Evolutionary conservation across 2,329 filamentous ascomycete species (phyloP).

Genomic region (Nakataea oryzae): DNA sequence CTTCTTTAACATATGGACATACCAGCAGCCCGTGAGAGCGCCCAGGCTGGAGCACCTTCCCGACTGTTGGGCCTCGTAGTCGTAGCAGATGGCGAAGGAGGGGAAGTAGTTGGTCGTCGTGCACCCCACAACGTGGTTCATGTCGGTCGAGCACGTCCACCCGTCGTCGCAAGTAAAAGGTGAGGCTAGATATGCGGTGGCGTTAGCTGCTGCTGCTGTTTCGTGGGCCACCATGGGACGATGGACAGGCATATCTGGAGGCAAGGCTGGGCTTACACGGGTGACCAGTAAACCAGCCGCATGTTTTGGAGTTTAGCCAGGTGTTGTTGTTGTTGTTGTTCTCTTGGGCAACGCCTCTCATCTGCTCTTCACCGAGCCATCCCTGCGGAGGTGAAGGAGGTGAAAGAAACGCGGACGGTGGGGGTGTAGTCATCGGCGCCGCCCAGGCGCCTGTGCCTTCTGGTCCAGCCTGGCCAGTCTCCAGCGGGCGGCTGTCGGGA

Average conservation of each 20-base stretch:
- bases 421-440: conserved; percentile 10
- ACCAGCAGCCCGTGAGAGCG: conserved; percentile 25
- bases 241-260: neutral
- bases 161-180: conserved; percentile 9
- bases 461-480: neutral
- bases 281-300: conserved; percentile 14
- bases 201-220: neutral
- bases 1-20: conserved; percentile 6
- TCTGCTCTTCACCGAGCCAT: neutral
- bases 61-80: conserved; percentile 18
- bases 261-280: conserved; percentile 13
- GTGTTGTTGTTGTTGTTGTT: neutral
- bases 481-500: neutral
- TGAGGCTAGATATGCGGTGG: conserved; percentile 4
- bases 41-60: conserved; percentile 18
- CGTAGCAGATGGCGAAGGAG: conserved; percentile 24
- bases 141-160: conserved; percentile 18
- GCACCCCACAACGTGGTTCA: conserved; percentile 23
- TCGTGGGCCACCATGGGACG: neutral
- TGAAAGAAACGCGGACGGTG: conserved; percentile 2
- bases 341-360: neutral
- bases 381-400: no score
- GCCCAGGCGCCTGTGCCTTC: neutral
- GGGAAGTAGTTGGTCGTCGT: conserved; percentile 15
- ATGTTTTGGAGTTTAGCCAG: conserved; percentile 9